Percentiles rank a stretch among this genome's conserved stretches.
Evolutionary conservation across 2,329 filamentous ascomycete genomes (phyloP).

Genomic region (Fusarium brachygibbosum): DNA sequence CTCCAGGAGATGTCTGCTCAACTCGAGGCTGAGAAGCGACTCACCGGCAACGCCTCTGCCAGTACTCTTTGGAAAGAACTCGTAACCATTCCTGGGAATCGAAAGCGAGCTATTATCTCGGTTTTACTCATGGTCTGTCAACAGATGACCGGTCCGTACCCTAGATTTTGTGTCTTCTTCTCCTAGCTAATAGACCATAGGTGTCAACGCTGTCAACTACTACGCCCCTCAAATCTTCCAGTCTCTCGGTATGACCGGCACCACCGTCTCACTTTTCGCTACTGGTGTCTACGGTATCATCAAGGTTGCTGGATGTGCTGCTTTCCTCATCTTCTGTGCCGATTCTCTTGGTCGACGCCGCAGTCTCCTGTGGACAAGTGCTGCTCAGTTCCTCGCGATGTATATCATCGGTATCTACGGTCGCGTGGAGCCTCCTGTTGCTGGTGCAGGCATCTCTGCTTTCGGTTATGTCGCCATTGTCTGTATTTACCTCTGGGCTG

Average conservation of each 20-base stretch:
- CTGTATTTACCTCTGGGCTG: slow-evolving; percentile 79
- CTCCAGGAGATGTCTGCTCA: slow-evolving; percentile 72
- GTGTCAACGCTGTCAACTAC: slow-evolving; percentile 68
- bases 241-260: slow-evolving; percentile 71
- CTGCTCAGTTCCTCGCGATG: slow-evolving; percentile 73
- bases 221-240: slow-evolving; percentile 78
- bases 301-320: slow-evolving; percentile 73
- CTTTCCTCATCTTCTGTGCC: slow-evolving; percentile 76
- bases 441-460: slow-evolving; percentile 66
- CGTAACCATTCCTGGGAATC: slow-evolving; percentile 70
- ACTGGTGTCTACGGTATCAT: slow-evolving; percentile 81
- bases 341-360: slow-evolving; percentile 76
- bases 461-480: slow-evolving; percentile 79
- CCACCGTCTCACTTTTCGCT: slow-evolving; percentile 73
- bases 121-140: slow-evolving; percentile 75
- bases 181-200: slow-evolving; percentile 45
- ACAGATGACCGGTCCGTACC: slow-evolving; percentile 69
- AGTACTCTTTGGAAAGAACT: slow-evolving; percentile 75
- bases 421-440: slow-evolving; percentile 69
- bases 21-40: slow-evolving; percentile 71
- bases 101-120: slow-evolving; percentile 74
- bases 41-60: slow-evolving; percentile 65
- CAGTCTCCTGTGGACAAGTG: slow-evolving; percentile 73
- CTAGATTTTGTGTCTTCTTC: neutral
- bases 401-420: slow-evolving; percentile 80